These are phyloP conservation scores for Grosmannia huntii DNA, from an alignment of 2,329 filamentous ascomycete species.

Conservation along the genomic window DNA sequence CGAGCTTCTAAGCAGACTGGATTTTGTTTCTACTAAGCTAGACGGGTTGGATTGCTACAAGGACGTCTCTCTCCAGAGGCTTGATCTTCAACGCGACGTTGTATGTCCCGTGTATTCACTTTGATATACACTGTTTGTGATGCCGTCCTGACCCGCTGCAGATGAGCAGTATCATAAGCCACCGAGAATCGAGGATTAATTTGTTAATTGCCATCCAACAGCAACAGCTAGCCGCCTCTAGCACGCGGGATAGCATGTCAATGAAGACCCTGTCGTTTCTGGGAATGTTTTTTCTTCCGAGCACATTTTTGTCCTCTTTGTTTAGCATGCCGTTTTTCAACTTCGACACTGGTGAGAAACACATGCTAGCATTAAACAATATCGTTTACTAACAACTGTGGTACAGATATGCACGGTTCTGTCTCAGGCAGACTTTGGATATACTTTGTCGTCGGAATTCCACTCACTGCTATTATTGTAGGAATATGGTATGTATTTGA, in stretches of 20 bases:
- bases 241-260: constrained; percentile 10
- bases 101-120: constrained; percentile 13
- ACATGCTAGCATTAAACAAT: not conserved
- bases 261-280: constrained; percentile 5
- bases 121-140: not conserved
- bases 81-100: constrained; percentile 20
- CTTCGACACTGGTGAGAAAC: not conserved
- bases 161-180: constrained; percentile 22
- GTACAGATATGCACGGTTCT: constrained; percentile 1
- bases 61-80: constrained; percentile 20
- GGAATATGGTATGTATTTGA: not conserved
- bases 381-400: not conserved
- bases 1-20: not conserved
- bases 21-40: constrained; percentile 20
- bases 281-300: constrained; percentile 3
- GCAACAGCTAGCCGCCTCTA: constrained; percentile 10
- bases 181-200: constrained; percentile 22
- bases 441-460: constrained; percentile 5
- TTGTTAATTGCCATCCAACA: constrained; percentile 17
- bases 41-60: constrained; percentile 19
- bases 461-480: constrained; percentile 1
- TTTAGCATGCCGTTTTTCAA: constrained; percentile 7
- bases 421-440: constrained; percentile 3
- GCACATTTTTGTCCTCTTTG: constrained; percentile 5
- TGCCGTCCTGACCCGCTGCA: constrained; percentile 1